Evolutionary conservation across 768 basidiomycete species (phyloP), one percentile per base, ranked within the genome.

Genomic region (Aureoboletus auriporus): DNA sequence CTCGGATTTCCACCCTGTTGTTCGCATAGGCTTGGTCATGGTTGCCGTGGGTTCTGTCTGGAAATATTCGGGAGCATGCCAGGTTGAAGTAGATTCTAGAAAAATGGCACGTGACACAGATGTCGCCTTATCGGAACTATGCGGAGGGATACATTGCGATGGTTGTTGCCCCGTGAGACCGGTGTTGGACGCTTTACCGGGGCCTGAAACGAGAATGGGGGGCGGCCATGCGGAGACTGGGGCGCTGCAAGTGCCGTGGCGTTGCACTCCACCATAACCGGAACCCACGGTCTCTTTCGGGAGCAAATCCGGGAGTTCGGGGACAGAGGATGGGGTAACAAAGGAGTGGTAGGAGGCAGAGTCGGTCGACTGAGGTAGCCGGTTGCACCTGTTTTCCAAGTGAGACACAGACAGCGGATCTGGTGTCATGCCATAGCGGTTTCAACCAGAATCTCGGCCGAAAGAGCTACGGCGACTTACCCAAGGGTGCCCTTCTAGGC

Each of bases 161-260:
- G 41, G 8, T 8, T 34, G 44, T n/a, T 47, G 47, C 39, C 52
- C 50, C 35, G 8, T 35, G 39, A 33, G 40, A 46, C 20, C 28
- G 51, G 23, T 36, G 37, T 49, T 42, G 27, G 35, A 48, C 26
- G 44, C 34, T 48, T 34, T 17, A 35, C 28, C 28, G 13, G 40
- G 20, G 33, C 36, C 42, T 38, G 14, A 17, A 31, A 42, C 29
- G 10, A 51, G 40, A 43, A 35, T 23, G 6, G 43, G 46, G 14
- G 62, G 61, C 16, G 61, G 65, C 67, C 67, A 64, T 35, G 58
- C 52, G 29, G 48, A 62, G 17, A 52, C 42, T n/a, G 49, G 42
- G 10, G 47, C 14, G 41, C 47, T 39, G 35, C 42, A 13, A 27
- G 50, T 38, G 33, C 39, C 39, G 30, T 50, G 47, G 39, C 39